These are phyloP conservation scores for Nitzschia putrida DNA, from an alignment of 108 stramenopile genomes.

Conservation along the genomic window DNA sequence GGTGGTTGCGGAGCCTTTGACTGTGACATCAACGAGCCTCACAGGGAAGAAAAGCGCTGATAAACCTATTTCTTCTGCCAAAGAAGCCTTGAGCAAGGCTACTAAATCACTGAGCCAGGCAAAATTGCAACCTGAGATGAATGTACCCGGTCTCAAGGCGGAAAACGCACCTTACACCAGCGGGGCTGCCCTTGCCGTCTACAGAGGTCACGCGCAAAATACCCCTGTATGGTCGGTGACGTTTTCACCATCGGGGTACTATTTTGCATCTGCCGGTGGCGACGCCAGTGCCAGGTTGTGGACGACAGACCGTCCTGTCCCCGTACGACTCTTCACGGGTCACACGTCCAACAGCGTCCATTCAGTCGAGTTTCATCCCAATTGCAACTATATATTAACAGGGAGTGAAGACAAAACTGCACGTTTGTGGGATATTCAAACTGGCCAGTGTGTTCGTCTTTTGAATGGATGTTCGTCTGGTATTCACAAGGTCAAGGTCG, in stretches of 20 bases:
- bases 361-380: constrained; percentile 92
- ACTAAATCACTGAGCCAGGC: constrained; percentile 13
- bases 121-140: constrained; percentile 38
- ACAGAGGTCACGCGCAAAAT: constrained; percentile 78
- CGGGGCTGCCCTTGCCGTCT: constrained; percentile 82
- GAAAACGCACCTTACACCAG: constrained; percentile 55
- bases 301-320: constrained; percentile 86
- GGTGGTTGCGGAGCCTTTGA: constrained; percentile 22
- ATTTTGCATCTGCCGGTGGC: constrained; percentile 91
- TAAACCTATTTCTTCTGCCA: constrained; percentile 19
- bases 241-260: constrained; percentile 91
- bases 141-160: constrained; percentile 60
- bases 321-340: constrained; percentile 91
- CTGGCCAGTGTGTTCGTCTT: constrained; percentile 87
- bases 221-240: constrained; percentile 83
- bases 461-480: constrained; percentile 80
- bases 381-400: constrained; percentile 91
- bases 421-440: constrained; percentile 94
- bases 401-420: constrained; percentile 91
- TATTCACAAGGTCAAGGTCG: constrained; percentile 65
- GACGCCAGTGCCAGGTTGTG: constrained; percentile 94
- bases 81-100: constrained; percentile 32
- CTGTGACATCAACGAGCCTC: constrained; percentile 22
- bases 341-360: constrained; percentile 89
- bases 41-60: constrained; percentile 27